Evolutionary conservation across 768 basidiomycete genomes (phyloP).

Genomic region (Candolleomyces eurysporus): DNA sequence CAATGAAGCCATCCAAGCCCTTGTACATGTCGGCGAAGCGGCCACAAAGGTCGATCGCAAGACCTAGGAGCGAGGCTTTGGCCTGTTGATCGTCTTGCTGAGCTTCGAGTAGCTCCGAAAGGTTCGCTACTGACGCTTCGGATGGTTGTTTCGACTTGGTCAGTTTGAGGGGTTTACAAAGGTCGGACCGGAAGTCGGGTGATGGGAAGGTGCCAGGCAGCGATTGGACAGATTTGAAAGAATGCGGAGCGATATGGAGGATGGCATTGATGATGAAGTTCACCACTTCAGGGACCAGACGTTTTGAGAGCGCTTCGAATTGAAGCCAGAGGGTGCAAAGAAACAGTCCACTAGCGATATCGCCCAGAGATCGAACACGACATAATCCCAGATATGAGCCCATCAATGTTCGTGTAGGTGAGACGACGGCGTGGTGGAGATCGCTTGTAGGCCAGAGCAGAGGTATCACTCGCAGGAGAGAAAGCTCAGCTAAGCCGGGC

Average conservation of each 20-base stretch:
- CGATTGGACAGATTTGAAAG: conserved; percentile 39
- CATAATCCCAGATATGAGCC: conserved; percentile 87
- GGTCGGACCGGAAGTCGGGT: conserved; percentile 62
- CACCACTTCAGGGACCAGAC: conserved; percentile 84
- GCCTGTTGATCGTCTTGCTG: conserved; percentile 51
- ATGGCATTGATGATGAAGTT: conserved; percentile 77
- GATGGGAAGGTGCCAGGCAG: conserved; percentile 72
- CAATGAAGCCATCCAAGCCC: conserved; percentile 77
- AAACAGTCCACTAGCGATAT: conserved; percentile 86
- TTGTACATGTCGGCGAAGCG: conserved; percentile 77
- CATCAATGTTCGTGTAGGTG: conserved; percentile 84
- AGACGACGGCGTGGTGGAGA: conserved; percentile 84
- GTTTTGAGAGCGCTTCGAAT: conserved; percentile 82
- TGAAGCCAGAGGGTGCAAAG: conserved; percentile 81
- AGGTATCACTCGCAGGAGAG: conserved; percentile 77
- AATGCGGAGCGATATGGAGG: conserved; percentile 70
- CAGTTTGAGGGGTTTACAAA: conserved; percentile 36
- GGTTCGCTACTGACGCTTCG: conserved; percentile 41
- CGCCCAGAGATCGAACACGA: conserved; percentile 69
- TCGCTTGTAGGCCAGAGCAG: conserved; percentile 93
- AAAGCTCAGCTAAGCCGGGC: conserved; percentile 83
- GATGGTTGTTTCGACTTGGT: conserved; percentile 44
- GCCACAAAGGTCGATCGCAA: conserved; percentile 61
- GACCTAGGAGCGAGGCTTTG: conserved; percentile 69
- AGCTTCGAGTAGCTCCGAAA: conserved; percentile 39